phyloP scores from a whole-genome alignment of 1,139 yeast species.

The Candida labiduridarum region DNA sequence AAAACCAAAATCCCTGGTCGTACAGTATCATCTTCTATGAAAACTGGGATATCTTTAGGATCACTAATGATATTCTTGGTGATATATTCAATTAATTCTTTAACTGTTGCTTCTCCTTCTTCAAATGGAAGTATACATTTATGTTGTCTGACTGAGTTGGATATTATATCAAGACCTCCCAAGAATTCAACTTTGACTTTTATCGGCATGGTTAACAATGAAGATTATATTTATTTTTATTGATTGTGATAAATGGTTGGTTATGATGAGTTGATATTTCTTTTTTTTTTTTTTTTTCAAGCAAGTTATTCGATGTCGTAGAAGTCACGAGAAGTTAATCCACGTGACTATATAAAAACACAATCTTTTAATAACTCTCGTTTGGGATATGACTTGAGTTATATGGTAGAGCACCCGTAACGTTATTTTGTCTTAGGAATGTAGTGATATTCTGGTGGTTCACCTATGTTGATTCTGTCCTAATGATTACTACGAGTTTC shows the following conservation, averaged over 20 bases:
- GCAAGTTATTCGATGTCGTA: too few species aligned
- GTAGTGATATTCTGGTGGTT: too few species aligned
- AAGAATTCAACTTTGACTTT: conserved; percentile 48
- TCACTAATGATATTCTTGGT: conserved; percentile 58
- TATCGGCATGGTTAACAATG: conserved; percentile 19
- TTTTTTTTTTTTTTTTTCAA: conserved; percentile 5
- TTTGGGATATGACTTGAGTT: too few species aligned
- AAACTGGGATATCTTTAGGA: conserved; percentile 68
- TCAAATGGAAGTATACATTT: conserved; percentile 41
- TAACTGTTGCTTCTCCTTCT: conserved; percentile 53
- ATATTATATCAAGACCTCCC: conserved; percentile 75
- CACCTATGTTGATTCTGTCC: too few species aligned
- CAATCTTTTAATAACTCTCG: too few species aligned
- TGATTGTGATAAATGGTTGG: background rate
- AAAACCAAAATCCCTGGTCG: conserved; percentile 92
- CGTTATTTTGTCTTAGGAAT: too few species aligned
- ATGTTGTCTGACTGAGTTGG: conserved; percentile 53
- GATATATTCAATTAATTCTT: conserved; percentile 59
- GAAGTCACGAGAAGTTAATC: too few species aligned
- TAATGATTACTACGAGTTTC: too few species aligned
- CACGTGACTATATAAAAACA: too few species aligned
- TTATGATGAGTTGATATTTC: background rate
- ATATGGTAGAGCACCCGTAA: too few species aligned
- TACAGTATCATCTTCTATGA: conserved; percentile 76
- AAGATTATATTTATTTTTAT: background rate